Conservation (phyloP, 352 stramenopile genomes). For the Pythium biforme region DNA sequence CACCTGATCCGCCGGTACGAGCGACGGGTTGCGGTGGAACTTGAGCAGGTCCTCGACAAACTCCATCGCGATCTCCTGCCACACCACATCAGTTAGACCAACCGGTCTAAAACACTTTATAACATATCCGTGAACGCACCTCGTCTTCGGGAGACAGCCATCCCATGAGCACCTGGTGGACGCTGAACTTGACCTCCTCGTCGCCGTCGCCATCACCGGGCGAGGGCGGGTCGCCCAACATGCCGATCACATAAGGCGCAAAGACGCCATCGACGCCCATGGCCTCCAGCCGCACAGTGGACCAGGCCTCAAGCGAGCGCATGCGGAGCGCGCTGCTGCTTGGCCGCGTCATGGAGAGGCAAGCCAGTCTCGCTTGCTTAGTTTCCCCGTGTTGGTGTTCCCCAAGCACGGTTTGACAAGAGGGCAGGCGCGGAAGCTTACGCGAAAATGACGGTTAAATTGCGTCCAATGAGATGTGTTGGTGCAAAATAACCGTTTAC, state of each 20-base stretch:
- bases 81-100: not conserved
- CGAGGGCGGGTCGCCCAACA: constrained; percentile 42
- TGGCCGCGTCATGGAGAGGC: constrained; percentile 19
- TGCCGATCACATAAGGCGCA: constrained; percentile 79
- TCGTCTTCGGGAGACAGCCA: constrained; percentile 79
- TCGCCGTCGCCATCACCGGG: constrained; percentile 29
- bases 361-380: constrained; percentile 1
- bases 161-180: constrained; percentile 83
- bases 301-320: constrained; percentile 59
- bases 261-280: constrained; percentile 83
- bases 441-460: constrained; percentile 12
- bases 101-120: too few relatives aligned
- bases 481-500: constrained; percentile 14
- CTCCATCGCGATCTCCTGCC: constrained; percentile 53
- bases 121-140: constrained; percentile 22
- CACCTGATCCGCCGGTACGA: constrained; percentile 44
- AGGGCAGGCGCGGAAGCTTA: constrained; percentile 14
- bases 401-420: constrained; percentile 19
- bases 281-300: constrained; percentile 55
- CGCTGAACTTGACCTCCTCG: constrained; percentile 63
- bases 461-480: constrained; percentile 4
- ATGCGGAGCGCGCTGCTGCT: constrained; percentile 11
- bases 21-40: constrained; percentile 51
- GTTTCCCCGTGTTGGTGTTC: constrained; percentile 23
- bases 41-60: constrained; percentile 73